Evolutionary conservation across 768 basidiomycete species (phyloP), one percentile per base, ranked within the genome.

Genomic region (Suillus plorans): DNA sequence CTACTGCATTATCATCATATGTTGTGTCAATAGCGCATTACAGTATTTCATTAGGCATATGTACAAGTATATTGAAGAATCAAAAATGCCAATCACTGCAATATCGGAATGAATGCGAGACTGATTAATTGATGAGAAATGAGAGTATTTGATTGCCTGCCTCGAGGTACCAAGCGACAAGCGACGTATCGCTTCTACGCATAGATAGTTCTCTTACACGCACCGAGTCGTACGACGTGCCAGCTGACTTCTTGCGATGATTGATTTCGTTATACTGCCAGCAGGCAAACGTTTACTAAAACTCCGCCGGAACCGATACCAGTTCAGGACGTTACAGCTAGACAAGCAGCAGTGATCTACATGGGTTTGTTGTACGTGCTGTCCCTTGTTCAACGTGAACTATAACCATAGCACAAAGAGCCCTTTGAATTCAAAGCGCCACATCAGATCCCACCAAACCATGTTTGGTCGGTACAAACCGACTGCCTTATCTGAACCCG

Each of bases 11-110:
- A 68, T 28, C 63, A 67, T 72, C 58, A 62, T 44, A 76, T 76
- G 76, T 77, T 76, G 74, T 76, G 71, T 76, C 75, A 70, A 77
- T 76, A 76, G 70, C 66, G 76, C 75, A 64, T 76, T 77, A 74
- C 70, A 68, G 66, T 63, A 65, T 70, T 44, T 66, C 67, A 69
- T 28, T 74, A 69, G 70, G 76, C 76, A 76, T 76, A 68, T 76
- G 76, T 77, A 78, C 73, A 68, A 68, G 4, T 68, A 76, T 61
- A 41, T 14, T 70, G 31, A 68, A 69, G 69, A 74, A 65, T 67
- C 70, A 68, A 68, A 72, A 65, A 65, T 74, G 68, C 69, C 73
- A 71, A 55, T 55, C 53, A 20, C 20, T 69, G 72, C 62, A 69
- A 37, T 10, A 28, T 66, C 47, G 61, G 18, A 8, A 50, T 63